Evolutionary conservation across 2,329 filamentous ascomycete species (phyloP).

Genomic region (Botryotinia calthae): DNA sequence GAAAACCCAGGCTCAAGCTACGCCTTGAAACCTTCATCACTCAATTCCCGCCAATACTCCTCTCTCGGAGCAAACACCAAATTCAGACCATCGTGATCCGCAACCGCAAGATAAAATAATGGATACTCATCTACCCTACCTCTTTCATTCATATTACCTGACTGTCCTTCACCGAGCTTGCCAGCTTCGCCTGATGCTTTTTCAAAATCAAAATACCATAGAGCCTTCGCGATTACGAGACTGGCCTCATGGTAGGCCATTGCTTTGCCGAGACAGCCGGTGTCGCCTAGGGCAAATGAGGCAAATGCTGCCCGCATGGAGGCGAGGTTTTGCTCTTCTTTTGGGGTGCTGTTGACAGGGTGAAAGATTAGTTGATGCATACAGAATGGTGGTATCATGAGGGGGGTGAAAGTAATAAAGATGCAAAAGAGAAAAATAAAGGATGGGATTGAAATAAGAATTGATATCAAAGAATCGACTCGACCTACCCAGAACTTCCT

Average conservation of each 20-base stretch:
- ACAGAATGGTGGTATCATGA: not conserved
- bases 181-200: not conserved
- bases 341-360: not conserved
- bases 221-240: not conserved
- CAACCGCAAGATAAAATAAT: not conserved
- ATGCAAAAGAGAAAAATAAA: not conserved
- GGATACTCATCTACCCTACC: not conserved
- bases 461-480: not conserved
- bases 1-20: not conserved
- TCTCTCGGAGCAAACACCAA: not conserved
- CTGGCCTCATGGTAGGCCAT: not conserved
- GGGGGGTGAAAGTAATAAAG: not conserved
- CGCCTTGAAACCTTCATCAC: not conserved
- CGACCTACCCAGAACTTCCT: not conserved
- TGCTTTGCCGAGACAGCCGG: not conserved
- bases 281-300: not conserved
- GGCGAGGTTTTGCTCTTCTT: not conserved
- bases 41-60: not conserved
- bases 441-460: not conserved
- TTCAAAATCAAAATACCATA: not conserved
- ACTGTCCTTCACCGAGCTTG: not conserved
- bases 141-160: not conserved
- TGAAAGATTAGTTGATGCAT: not conserved
- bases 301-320: not conserved
- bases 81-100: not conserved